phyloP scores from a whole-genome alignment of 371 early-diverging fungal species.

The Mucor ambiguus region DNA sequence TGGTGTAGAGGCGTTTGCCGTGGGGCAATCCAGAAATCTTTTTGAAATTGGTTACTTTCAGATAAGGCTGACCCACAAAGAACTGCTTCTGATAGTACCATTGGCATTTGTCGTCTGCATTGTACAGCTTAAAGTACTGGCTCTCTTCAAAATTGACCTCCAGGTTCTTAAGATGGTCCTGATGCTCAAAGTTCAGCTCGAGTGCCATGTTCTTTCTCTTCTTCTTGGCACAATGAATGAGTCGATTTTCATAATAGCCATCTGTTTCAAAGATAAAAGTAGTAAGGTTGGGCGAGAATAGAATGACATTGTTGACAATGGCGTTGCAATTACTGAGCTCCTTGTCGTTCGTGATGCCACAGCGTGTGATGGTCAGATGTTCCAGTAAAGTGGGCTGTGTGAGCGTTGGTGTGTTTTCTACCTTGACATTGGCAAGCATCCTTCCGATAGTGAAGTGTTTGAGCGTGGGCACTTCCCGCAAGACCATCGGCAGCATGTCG shows the following conservation, averaged over 20 bases:
- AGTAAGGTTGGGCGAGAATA: neutral
- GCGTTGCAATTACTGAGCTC: neutral
- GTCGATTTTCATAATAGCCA: neutral
- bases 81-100: neutral
- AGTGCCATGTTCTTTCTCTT: neutral
- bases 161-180: neutral
- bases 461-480: neutral
- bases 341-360: neutral
- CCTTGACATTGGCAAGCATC: neutral
- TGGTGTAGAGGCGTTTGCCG: neutral
- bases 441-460: neutral
- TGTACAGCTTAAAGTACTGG: neutral
- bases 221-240: neutral
- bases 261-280: neutral
- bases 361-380: neutral
- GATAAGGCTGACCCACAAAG: neutral
- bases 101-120: neutral
- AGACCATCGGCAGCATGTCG: slow-evolving; percentile 1
- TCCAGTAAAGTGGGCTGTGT: neutral
- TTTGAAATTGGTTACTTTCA: neutral
- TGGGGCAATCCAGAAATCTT: neutral
- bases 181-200: neutral
- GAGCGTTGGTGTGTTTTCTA: neutral
- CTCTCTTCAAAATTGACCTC: slow-evolving; percentile 1
- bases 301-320: neutral